Evolutionary conservation across 1,284 basidiomycete genomes (phyloP).

Genomic region (Moesziomyces aphidis): DNA sequence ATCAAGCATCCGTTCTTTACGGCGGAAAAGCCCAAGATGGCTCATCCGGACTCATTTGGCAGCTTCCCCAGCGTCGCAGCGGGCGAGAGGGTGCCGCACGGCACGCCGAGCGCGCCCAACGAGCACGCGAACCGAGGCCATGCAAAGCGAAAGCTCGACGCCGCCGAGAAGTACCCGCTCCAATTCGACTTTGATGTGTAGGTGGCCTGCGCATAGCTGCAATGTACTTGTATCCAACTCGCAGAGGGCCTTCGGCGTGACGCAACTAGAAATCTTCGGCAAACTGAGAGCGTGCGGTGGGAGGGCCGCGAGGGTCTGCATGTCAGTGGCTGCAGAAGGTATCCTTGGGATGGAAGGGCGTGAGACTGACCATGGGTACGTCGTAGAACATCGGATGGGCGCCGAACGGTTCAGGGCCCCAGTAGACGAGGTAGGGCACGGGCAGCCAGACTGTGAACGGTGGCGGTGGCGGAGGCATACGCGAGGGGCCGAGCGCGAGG

Average conservation of each 20-base stretch:
- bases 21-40: conserved; percentile 86
- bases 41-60: conserved; percentile 96
- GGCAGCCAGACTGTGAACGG: conserved; percentile 1
- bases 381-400: conserved; percentile 17
- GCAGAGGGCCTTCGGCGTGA: too few species aligned
- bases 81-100: conserved; percentile 76
- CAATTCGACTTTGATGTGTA: conserved; percentile 31
- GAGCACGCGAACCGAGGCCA: background rate
- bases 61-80: conserved; percentile 97
- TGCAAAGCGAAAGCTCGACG: background rate
- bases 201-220: background rate
- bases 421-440: conserved; percentile 22
- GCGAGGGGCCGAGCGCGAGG: background rate
- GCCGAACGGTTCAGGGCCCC: conserved; percentile 20
- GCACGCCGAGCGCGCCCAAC: conserved; percentile 14
- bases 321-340: too few species aligned
- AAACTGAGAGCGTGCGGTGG: background rate
- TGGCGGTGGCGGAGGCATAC: background rate
- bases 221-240: background rate
- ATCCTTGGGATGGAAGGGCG: background rate
- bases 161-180: conserved; percentile 16
- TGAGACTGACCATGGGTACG: conserved; percentile 26
- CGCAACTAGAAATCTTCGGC: conserved; percentile 1
- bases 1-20: conserved; percentile 90
- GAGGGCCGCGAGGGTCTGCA: too few species aligned